Evolutionary conservation across 768 basidiomycete genomes (phyloP), one percentile per base, ranked within the genome.

Genomic region (Paxillus rubicundulus): DNA sequence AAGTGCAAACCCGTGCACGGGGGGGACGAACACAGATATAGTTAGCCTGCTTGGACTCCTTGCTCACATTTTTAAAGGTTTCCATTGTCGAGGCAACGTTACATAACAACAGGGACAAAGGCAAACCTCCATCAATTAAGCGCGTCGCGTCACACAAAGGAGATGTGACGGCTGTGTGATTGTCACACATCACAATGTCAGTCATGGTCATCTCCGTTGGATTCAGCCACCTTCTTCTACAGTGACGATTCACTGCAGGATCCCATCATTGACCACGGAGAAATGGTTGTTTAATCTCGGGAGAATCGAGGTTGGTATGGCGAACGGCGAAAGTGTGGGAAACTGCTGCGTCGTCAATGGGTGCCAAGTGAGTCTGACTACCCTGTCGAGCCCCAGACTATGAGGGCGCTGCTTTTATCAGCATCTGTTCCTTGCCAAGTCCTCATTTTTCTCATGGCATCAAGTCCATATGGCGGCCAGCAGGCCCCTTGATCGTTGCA

Each of bases 81-180:
- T n/a, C 47, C 36, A 48, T 48, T 48, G 47, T 48, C 8, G n/a
- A 28, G 45, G n/a, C 3, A 14, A 41, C 24, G 24, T 24, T 24
- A n/a, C n/a, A n/a, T n/a, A 21, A 24, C 6, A 24, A 24, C 6
- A 24, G 24, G 41, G 9, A 43, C 24, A 28, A 44, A 44, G 6
- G 28, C 2, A 44, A 21, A 42, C 41, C 41, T 12, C 10, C 1
- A 27, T 18, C 36, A 38, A 50, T 53, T 53, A 50, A 49, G 34
- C 36, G 52, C 52, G 37, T 40, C 21, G 20, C 40, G 52, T 58
- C 57, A 58, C 45, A 5, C 37, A 59, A 59, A 59, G 48, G 30
- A 4, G 4, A 42, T n/a, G 32, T 52, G 10, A 52, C 27, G 20
- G n/a, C n/a, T n/a, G n/a, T 6, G 49, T 50, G 38, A 60, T 43